phyloP scores from a whole-genome alignment of 148 eudicot species.

The Dianthus caryophyllus region DNA sequence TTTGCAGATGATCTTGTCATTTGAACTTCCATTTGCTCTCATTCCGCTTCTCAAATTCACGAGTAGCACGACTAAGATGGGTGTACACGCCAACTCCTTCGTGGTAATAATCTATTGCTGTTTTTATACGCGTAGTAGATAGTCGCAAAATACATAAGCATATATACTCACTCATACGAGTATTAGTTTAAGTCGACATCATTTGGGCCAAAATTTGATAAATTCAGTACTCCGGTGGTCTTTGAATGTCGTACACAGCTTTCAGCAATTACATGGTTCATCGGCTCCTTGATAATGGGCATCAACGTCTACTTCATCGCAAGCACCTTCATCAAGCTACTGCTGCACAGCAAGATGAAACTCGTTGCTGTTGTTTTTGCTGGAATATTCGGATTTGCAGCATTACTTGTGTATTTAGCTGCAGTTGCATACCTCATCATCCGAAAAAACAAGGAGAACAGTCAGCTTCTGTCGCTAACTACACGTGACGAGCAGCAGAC shows the following conservation, averaged over 20 bases:
- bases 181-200: no score
- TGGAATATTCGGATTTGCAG: conserved; percentile 69
- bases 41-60: conserved; percentile 97
- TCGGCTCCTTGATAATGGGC: conserved; percentile 81
- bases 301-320: conserved; percentile 79
- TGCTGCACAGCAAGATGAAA: conserved; percentile 53
- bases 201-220: background rate
- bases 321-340: conserved; percentile 56
- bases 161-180: no score
- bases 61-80: conserved; percentile 97
- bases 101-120: conserved; percentile 41
- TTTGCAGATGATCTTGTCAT: conserved; percentile 92
- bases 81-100: conserved; percentile 62
- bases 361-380: conserved; percentile 42
- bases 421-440: conserved; percentile 64
- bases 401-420: conserved; percentile 59
- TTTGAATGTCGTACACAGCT: conserved; percentile 41
- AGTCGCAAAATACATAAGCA: background rate
- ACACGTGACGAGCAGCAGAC: conserved; percentile 36
- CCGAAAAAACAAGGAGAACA: conserved; percentile 60
- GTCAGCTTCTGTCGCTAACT: conserved; percentile 56
- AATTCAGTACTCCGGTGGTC: background rate
- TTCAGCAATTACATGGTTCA: conserved; percentile 80
- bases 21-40: conserved; percentile 98
- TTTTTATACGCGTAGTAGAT: background rate